Base-by-base conservation (phyloP, 2,329 filamentous ascomycete genomes). In the Cryphonectria parasitica region DNA sequence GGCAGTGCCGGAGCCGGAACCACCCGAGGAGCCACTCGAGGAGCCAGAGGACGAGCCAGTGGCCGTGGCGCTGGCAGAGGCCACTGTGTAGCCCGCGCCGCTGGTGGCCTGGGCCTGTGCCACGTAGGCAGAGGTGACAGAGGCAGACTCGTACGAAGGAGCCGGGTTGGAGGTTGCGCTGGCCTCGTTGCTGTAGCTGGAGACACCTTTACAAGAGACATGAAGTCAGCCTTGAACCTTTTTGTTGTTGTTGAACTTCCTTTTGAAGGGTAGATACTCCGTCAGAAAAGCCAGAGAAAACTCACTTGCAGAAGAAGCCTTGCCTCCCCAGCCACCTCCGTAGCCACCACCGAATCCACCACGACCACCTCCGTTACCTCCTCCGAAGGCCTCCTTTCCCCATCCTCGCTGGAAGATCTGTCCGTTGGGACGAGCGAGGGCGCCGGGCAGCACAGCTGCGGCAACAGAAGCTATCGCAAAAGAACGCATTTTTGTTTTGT, bases 341-440 rank as follows among this genome's bases (percentile, higher is more conserved):
- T 34, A 49, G 15, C 67, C 67, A 49, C 68, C 68, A 63, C 68
- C 64, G 56, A 61, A 66, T 11, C 63, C 63, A 43, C 63, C 41
- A 31, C 3, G 19, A 13, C 66, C 41, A n/a, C 28, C 25, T 15
- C 45, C 62, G 17, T 34, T 13, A 54, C 52, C 58, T 15, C 61
- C 61, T 22, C 61, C 58, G 25, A 15, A 43, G 61, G 41, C 36
- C 36, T 17, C 39, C 34, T 52, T 64, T 17, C 63, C 63, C 66
- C 66, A 68, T n/a, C 66, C 66, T 49, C 66, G 66, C 66, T 68
- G 66, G 58, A 68, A 68, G 6, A 68, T 34, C n/a, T 58, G 31
- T 10, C 54, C 41, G 25, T 67, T 62, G 28, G 68, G 68, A 43
- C 45, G 58, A 25, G 68, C 68, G 34, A 70, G 36, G 60, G 58